phyloP scores from a whole-genome alignment of 202 grass and related monocot species.

The Eragrostis tef region DNA sequence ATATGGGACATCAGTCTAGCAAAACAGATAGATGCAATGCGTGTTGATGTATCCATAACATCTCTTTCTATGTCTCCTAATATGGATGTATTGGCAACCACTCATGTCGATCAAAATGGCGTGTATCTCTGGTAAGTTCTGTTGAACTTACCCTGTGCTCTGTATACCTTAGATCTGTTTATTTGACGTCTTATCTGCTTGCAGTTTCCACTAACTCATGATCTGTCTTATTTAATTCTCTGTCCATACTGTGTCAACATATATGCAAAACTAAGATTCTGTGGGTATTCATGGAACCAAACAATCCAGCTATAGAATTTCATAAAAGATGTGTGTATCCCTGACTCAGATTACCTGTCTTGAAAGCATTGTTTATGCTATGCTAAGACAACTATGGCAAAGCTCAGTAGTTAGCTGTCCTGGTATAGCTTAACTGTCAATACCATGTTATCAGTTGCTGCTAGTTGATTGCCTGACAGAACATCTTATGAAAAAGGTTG shows the following conservation, averaged over 20 bases:
- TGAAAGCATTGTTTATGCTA: slow-evolving; percentile 12
- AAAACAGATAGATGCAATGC: slow-evolving; percentile 97
- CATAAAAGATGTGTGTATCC: background rate
- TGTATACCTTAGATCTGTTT: slow-evolving; percentile 2
- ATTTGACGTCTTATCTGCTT: background rate
- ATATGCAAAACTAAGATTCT: slow-evolving; percentile 4
- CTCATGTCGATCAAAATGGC: slow-evolving; percentile 97
- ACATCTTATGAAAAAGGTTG: background rate
- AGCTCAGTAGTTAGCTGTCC: background rate
- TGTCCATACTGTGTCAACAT: background rate
- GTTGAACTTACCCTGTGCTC: background rate
- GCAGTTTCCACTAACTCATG: slow-evolving; percentile 16
- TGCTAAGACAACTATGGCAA: slow-evolving; percentile 12
- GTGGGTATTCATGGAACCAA: background rate
- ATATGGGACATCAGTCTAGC: slow-evolving; percentile 97
- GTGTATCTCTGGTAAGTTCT: slow-evolving; percentile 91
- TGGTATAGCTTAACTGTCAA: background rate
- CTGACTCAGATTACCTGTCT: background rate
- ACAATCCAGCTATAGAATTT: background rate
- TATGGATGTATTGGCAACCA: slow-evolving; percentile 94
- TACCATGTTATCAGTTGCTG: background rate
- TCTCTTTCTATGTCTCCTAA: slow-evolving; percentile 81
- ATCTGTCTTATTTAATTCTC: slow-evolving; percentile 4
- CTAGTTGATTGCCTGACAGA: background rate
- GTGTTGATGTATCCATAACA: slow-evolving; percentile 77